Evolutionary conservation across 2,329 filamentous ascomycete genomes (phyloP).

Genomic region (Corniculantispora saksenae): DNA sequence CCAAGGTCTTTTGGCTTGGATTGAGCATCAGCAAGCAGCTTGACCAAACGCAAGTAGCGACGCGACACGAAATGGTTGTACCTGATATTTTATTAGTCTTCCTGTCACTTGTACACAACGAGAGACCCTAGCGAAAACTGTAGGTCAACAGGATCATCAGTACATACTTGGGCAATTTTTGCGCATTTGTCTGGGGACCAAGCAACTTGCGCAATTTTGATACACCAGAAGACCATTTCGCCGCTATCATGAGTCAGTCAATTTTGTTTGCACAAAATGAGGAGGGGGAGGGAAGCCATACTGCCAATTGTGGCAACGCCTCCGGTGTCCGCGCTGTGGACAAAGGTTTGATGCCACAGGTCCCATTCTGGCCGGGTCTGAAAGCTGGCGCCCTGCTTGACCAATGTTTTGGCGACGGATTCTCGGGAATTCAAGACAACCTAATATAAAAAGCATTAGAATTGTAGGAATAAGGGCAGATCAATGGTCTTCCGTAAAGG

Average conservation of each 20-base stretch:
- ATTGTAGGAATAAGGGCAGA: background rate
- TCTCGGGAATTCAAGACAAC: background rate
- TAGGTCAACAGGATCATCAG: background rate
- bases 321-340: background rate
- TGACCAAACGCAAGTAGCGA: slow-evolving; percentile 2
- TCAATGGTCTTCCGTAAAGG: background rate
- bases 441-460: background rate
- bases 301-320: background rate
- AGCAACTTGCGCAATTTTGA: background rate
- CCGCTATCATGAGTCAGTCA: background rate
- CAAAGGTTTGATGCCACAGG: background rate
- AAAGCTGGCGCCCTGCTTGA: slow-evolving; percentile 1
- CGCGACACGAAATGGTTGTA: slow-evolving; percentile 1
- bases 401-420: background rate
- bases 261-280: too few relatives aligned
- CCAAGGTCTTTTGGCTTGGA: slow-evolving; percentile 1
- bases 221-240: background rate
- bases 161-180: slow-evolving; percentile 2
- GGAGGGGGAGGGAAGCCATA: background rate
- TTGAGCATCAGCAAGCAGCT: background rate
- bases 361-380: background rate
- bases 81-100: background rate
- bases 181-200: slow-evolving; percentile 2
- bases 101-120: too few relatives aligned
- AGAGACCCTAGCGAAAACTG: background rate